phyloP scores from a whole-genome alignment of 2,329 filamentous ascomycete species.

The Ophiostoma tasmaniense region DNA sequence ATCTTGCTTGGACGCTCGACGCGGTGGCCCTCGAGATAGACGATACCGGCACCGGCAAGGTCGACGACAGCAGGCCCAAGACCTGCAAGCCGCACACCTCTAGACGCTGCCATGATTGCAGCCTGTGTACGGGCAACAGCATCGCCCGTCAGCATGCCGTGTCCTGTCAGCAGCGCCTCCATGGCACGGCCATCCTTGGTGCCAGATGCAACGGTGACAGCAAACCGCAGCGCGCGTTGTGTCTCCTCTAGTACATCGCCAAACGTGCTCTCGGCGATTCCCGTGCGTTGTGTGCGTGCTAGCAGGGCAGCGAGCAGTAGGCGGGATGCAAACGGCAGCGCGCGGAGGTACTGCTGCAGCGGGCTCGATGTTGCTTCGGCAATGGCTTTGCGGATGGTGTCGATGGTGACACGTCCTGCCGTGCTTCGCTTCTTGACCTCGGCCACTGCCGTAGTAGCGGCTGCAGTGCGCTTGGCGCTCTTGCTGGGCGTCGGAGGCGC shows the following conservation, averaged over 20 bases:
- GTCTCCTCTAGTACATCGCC: constrained; percentile 87
- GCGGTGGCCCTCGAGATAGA: constrained; percentile 71
- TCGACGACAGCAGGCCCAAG: constrained; percentile 61
- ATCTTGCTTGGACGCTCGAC: constrained; percentile 84
- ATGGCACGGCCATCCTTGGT: constrained; percentile 44
- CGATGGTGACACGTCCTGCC: constrained; percentile 68
- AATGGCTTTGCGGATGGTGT: constrained; percentile 88
- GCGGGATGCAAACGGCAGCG: constrained; percentile 73
- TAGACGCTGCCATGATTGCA: constrained; percentile 17
- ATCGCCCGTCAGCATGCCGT: constrained; percentile 1
- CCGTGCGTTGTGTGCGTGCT: constrained; percentile 69
- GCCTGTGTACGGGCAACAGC: constrained; percentile 13
- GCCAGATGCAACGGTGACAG: constrained; percentile 34
- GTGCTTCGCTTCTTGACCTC: constrained; percentile 28
- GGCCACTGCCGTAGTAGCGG: not conserved
- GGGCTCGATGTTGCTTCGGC: constrained; percentile 91
- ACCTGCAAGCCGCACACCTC: constrained; percentile 26
- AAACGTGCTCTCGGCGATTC: constrained; percentile 77
- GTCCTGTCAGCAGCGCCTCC: constrained; percentile 39
- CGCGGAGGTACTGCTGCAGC: constrained; percentile 77
- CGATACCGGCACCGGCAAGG: constrained; percentile 76
- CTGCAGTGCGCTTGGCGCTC: constrained; percentile 14
- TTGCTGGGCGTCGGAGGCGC: constrained; percentile 30
- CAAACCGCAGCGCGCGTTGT: constrained; percentile 56
- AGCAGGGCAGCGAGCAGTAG: constrained; percentile 78